A percentile compares a stretch with the other conserved stretches of the same genome.
These are phyloP conservation scores for Dipteronia sinensis DNA, from an alignment of 345 rosid species.

Conservation along the genomic window DNA sequence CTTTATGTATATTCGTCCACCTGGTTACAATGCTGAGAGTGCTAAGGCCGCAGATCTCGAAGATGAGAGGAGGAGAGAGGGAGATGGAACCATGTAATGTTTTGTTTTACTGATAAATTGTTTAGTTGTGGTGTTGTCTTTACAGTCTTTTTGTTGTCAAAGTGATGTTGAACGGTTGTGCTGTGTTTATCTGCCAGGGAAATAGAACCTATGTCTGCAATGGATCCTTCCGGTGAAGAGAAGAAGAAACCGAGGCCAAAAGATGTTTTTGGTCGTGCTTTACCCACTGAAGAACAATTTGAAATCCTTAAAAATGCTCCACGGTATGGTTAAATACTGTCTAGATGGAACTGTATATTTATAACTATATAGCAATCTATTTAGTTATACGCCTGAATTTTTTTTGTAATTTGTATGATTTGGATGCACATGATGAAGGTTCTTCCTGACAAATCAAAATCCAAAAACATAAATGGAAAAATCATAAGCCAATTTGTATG, in stretches of 20 bases:
- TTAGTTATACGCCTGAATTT: neutral
- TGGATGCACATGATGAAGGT: neutral
- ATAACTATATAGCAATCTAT: neutral
- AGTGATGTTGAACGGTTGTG: neutral
- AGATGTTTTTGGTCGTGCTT: conserved; percentile 96
- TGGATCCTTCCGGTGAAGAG: conserved; percentile 29
- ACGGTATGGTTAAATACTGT: conserved; percentile 39
- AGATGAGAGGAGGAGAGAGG: conserved; percentile 49
- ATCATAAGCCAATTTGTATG: neutral
- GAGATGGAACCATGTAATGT: neutral
- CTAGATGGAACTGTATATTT: neutral
- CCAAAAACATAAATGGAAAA: neutral
- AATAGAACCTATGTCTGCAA: conserved; percentile 29
- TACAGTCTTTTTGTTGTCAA: neutral
- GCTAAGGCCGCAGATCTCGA: conserved; percentile 93
- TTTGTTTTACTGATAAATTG: neutral
- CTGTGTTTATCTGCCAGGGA: conserved; percentile 37
- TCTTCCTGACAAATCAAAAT: neutral
- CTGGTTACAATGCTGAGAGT: conserved; percentile 93
- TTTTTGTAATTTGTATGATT: neutral
- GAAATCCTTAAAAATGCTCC: conserved; percentile 88
- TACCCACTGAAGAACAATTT: conserved; percentile 95
- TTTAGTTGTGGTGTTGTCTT: neutral
- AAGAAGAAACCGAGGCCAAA: conserved; percentile 85
- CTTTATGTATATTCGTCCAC: conserved; percentile 97